Conservation (phyloP, 2,329 filamentous ascomycete species). For the Talaromyces sp. region DNA sequence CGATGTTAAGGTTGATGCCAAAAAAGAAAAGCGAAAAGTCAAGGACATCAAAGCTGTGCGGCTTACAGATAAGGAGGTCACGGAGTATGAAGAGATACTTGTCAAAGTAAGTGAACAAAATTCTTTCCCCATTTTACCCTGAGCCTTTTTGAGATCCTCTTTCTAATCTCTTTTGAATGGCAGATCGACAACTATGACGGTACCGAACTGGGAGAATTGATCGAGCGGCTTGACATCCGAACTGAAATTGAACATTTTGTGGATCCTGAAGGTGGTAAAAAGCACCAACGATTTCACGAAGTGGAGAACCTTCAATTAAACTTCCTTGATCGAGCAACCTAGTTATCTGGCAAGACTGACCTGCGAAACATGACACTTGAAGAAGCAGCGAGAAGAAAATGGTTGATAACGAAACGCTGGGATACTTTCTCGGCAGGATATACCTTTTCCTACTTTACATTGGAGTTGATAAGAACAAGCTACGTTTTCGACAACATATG, state of each 20-base stretch:
- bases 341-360: slow-evolving; percentile 77
- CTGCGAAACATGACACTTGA: slow-evolving; percentile 71
- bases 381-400: slow-evolving; percentile 75
- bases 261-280: slow-evolving; percentile 89
- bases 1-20: slow-evolving; percentile 70
- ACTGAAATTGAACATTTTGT: slow-evolving; percentile 99
- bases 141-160: background rate
- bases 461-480: slow-evolving; percentile 77
- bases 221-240: slow-evolving; percentile 83
- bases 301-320: slow-evolving; percentile 76
- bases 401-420: slow-evolving; percentile 95
- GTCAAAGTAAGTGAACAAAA: slow-evolving; percentile 48
- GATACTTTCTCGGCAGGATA: slow-evolving; percentile 94
- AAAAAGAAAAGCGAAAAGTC: slow-evolving; percentile 75
- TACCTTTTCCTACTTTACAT: slow-evolving; percentile 84
- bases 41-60: slow-evolving; percentile 72
- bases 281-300: slow-evolving; percentile 80
- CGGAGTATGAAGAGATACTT: slow-evolving; percentile 86
- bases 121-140: background rate
- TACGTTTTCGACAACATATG: slow-evolving; percentile 93
- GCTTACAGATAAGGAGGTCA: slow-evolving; percentile 75
- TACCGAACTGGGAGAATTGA: slow-evolving; percentile 76
- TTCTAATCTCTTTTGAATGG: background rate
- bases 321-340: slow-evolving; percentile 76
- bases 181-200: slow-evolving; percentile 89